These are phyloP conservation scores for Penicillium psychrofluorescens DNA, from an alignment of 495 filamentous ascomycete species.

Conservation along the genomic window DNA sequence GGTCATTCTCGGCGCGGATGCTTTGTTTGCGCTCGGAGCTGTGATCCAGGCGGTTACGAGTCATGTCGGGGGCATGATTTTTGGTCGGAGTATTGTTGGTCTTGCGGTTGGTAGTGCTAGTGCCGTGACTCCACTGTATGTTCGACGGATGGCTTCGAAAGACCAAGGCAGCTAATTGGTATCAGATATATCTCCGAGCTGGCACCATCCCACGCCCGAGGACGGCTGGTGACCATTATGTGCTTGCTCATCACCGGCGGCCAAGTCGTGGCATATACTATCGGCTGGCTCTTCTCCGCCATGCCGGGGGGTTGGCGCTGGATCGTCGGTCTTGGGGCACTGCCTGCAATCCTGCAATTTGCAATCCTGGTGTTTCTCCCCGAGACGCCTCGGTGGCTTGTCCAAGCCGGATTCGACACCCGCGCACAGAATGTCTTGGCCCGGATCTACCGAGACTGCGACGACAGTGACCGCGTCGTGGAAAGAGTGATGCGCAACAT, in stretches of 20 bases:
- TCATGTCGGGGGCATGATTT: constrained; percentile 63
- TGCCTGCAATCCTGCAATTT: constrained; percentile 68
- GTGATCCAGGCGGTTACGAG: constrained; percentile 58
- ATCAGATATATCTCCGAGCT: constrained; percentile 73
- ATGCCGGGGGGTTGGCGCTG: constrained; percentile 70
- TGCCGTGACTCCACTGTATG: constrained; percentile 70
- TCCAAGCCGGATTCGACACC: constrained; percentile 52
- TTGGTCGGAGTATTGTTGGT: constrained; percentile 74
- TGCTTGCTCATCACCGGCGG: constrained; percentile 78
- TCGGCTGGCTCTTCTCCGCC: constrained; percentile 60
- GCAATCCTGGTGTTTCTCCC: constrained; percentile 61
- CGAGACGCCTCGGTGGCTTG: constrained; percentile 82
- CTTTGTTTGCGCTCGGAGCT: constrained; percentile 70
- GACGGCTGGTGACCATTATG: constrained; percentile 69
- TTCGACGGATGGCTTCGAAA: not conserved
- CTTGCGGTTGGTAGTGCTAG: constrained; percentile 76
- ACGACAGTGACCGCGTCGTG: constrained; percentile 36
- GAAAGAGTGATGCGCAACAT: constrained; percentile 55
- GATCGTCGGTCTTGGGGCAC: constrained; percentile 80
- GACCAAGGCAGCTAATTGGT: too few species aligned
- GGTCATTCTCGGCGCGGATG: constrained; percentile 74
- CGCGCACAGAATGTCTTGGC: constrained; percentile 56
- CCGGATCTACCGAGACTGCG: constrained; percentile 53
- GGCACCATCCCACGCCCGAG: constrained; percentile 65
- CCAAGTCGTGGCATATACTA: constrained; percentile 77